Percentiles rank a stretch among this genome's conserved stretches.
Conservation (phyloP, 2,329 filamentous ascomycete genomes). For the Diaporthe sp. region DNA sequence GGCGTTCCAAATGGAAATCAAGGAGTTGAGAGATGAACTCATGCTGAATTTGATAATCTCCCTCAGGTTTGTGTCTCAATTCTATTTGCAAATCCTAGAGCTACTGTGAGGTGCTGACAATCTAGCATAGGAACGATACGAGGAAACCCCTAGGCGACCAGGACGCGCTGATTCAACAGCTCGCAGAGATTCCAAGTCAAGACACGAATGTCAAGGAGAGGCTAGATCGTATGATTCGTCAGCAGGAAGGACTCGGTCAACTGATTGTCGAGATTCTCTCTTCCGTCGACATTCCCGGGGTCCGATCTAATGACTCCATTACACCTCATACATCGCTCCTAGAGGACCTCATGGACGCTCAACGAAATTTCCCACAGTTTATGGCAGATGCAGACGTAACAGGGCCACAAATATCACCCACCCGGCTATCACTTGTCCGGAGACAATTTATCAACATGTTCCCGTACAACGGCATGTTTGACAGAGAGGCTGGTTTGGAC, state of each 20-base stretch:
- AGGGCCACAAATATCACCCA: neutral
- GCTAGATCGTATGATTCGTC: neutral
- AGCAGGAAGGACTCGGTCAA: neutral
- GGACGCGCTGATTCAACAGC: neutral
- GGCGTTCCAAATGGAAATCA: neutral
- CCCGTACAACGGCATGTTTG: neutral
- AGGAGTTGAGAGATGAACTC: neutral
- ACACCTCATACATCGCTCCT: neutral
- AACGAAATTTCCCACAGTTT: fast-evolving
- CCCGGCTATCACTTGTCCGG: neutral
- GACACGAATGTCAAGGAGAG: neutral
- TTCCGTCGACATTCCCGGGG: neutral
- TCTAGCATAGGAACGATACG: neutral
- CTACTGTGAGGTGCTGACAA: neutral
- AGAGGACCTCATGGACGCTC: neutral
- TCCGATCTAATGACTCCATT: neutral
- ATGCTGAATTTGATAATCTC: neutral
- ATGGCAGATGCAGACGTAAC: neutral
- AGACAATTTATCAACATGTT: neutral
- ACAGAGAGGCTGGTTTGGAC: neutral
- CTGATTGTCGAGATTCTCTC: neutral
- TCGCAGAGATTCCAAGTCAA: neutral
- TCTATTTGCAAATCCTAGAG: neutral
- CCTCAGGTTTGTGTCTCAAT: neutral
- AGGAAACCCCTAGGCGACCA: neutral